Conservation (phyloP, 2,329 filamentous ascomycete species). For the Colletotrichum orbiculare region DNA sequence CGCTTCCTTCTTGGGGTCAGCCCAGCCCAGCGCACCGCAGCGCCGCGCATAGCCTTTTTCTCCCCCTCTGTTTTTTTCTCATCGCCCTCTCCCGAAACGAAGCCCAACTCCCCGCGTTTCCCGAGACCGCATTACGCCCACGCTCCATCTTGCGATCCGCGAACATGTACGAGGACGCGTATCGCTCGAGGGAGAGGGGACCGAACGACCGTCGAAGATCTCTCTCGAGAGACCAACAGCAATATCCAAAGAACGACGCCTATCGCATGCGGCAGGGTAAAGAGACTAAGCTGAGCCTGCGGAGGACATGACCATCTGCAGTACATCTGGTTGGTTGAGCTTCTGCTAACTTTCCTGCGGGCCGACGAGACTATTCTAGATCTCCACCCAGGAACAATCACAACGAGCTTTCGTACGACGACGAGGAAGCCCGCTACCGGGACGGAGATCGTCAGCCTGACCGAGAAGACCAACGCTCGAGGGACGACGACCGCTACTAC, state of each 20-base stretch:
- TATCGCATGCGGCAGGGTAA: constrained; percentile 63
- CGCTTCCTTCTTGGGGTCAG: constrained; percentile 11
- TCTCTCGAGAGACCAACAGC: constrained; percentile 34
- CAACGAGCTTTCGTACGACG: constrained; percentile 47
- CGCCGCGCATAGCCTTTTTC: constrained; percentile 14
- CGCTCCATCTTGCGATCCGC: constrained; percentile 24
- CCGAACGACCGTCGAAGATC: constrained; percentile 37
- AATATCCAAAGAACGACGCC: constrained; percentile 49
- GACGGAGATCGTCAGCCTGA: constrained; percentile 34
- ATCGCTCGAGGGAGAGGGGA: constrained; percentile 33
- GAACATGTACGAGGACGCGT: constrained; percentile 34
- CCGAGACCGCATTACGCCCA: constrained; percentile 7
- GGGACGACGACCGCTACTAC: constrained; percentile 39
- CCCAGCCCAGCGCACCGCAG: neutral
- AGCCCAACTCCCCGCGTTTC: constrained; percentile 12
- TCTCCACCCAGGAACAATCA: constrained; percentile 52
- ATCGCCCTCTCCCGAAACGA: constrained; percentile 15
- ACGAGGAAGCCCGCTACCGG: constrained; percentile 42
- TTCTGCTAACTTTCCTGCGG: constrained; percentile 59
- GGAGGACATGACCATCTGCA: constrained; percentile 37
- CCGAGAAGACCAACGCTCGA: constrained; percentile 17
- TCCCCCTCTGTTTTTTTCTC: constrained; percentile 7
- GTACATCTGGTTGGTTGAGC: constrained; percentile 43
- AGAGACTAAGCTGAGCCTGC: constrained; percentile 41
- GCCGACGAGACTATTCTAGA: constrained; percentile 55